Percentiles rank a stretch among this genome's conserved stretches.
Conservation (phyloP, 805 yeast genomes). For the Candida silvatica region DNA sequence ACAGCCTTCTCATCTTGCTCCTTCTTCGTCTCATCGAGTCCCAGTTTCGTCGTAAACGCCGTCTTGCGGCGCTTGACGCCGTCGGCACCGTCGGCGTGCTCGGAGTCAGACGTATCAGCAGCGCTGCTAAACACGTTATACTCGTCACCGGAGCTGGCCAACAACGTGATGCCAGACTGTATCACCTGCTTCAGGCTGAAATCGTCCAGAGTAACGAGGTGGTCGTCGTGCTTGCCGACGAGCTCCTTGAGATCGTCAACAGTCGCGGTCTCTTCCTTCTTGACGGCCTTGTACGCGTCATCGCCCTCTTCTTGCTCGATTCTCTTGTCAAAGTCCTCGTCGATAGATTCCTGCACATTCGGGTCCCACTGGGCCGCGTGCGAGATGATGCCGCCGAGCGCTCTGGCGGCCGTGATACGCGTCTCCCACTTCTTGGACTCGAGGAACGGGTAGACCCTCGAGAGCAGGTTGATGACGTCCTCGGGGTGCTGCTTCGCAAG, state of each 20-base stretch:
- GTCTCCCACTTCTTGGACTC: conserved; percentile 91
- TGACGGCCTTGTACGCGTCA: conserved; percentile 11
- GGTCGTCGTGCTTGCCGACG: conserved; percentile 33
- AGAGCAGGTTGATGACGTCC: conserved; percentile 71
- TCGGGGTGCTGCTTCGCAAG: conserved; percentile 93
- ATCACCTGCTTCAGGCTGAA: conserved; percentile 44
- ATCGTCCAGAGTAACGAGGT: conserved; percentile 37
- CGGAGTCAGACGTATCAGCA: conserved; percentile 7
- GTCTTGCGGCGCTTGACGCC: conserved; percentile 19
- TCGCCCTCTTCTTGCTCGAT: conserved; percentile 8
- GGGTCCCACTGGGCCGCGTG: conserved; percentile 85
- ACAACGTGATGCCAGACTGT: conserved; percentile 42
- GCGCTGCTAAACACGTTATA: conserved; percentile 14
- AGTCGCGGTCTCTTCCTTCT: conserved; percentile 8
- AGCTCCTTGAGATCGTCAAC: conserved; percentile 22
- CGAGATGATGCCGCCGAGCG: conserved; percentile 86
- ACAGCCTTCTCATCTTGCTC: no score
- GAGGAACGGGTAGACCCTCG: conserved; percentile 86
- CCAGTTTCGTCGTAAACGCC: conserved; percentile 21
- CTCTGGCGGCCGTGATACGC: conserved; percentile 87
- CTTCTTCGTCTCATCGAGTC: conserved; percentile 15
- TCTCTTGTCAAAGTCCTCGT: conserved; percentile 5
- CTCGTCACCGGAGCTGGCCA: conserved; percentile 55
- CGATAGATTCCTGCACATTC: conserved; percentile 26
- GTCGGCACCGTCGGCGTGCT: conserved; percentile 2